These are phyloP conservation scores for Ophiocordyceps camponoti-leonardi DNA, from an alignment of 2,329 filamentous ascomycete genomes.

Conservation along the genomic window DNA sequence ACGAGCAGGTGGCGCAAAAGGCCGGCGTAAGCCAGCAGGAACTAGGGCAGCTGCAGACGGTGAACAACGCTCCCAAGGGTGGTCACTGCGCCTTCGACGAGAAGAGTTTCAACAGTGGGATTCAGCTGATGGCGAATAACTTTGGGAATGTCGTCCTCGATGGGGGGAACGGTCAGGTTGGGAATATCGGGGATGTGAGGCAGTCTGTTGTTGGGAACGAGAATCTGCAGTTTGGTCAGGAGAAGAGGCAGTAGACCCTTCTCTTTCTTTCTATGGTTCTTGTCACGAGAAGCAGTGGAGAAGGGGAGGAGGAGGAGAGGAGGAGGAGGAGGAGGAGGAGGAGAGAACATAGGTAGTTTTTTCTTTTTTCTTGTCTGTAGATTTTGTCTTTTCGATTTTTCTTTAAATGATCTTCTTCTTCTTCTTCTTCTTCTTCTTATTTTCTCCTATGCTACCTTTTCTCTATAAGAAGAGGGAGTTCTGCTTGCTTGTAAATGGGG, in stretches of 20 bases:
- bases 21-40: constrained; percentile 25
- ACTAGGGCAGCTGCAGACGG: constrained; percentile 35
- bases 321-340: no score
- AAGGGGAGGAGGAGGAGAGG: no score
- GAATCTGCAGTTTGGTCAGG: constrained; percentile 1
- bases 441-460: no score
- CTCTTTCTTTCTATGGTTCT: no score
- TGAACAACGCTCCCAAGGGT: constrained; percentile 35
- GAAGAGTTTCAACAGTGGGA: constrained; percentile 33
- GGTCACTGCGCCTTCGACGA: constrained; percentile 43
- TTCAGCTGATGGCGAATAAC: constrained; percentile 37
- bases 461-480: no score
- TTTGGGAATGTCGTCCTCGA: constrained; percentile 32
- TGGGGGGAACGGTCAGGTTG: constrained; percentile 30
- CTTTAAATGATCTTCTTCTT: no score
- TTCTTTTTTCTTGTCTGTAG: no score
- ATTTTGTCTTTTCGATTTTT: no score
- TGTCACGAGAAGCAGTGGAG: no score
- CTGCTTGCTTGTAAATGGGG: no score
- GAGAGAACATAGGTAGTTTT: no score
- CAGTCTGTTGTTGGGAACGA: constrained; percentile 14
- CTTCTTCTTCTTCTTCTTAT: no score
- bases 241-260: not conserved
- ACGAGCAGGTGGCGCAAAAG: constrained; percentile 26
- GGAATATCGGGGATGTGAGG: constrained; percentile 29